These are phyloP conservation scores for Euphrasia confusa DNA, from an alignment of 257 asterid species.

Conservation along the genomic window DNA sequence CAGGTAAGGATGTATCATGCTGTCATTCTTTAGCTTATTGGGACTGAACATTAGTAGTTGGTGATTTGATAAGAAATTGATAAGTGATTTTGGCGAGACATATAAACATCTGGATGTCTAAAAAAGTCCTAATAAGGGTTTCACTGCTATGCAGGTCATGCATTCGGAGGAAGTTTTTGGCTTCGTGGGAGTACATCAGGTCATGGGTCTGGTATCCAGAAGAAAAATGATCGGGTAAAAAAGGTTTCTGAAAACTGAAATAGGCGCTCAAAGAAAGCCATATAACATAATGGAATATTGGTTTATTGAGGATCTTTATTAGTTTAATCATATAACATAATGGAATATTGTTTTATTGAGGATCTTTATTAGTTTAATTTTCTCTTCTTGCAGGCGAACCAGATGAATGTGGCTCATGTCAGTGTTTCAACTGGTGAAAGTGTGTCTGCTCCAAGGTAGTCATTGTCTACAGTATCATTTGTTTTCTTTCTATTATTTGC, in stretches of 20 bases:
- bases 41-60: neutral
- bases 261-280: too few species aligned
- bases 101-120: neutral
- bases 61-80: too few species aligned
- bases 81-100: too few species aligned
- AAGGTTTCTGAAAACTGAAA: too few species aligned
- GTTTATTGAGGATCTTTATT: neutral
- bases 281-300: neutral
- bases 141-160: slow-evolving; percentile 40
- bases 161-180: slow-evolving; percentile 35
- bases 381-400: slow-evolving; percentile 34
- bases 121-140: slow-evolving; percentile 7
- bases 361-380: neutral
- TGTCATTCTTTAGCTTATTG: slow-evolving; percentile 1
- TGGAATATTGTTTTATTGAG: neutral
- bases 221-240: slow-evolving; percentile 37
- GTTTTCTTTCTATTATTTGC: too few species aligned
- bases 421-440: slow-evolving; percentile 31
- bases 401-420: slow-evolving; percentile 30
- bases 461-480: slow-evolving; percentile 9
- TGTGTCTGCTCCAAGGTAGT: slow-evolving; percentile 35
- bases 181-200: slow-evolving; percentile 36
- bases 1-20: slow-evolving; percentile 25
- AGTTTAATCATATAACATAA: neutral
- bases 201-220: slow-evolving; percentile 28